These are phyloP conservation scores for Calonectria pseudoreteaudii DNA, from an alignment of 2,329 filamentous ascomycete genomes.

Conservation along the genomic window DNA sequence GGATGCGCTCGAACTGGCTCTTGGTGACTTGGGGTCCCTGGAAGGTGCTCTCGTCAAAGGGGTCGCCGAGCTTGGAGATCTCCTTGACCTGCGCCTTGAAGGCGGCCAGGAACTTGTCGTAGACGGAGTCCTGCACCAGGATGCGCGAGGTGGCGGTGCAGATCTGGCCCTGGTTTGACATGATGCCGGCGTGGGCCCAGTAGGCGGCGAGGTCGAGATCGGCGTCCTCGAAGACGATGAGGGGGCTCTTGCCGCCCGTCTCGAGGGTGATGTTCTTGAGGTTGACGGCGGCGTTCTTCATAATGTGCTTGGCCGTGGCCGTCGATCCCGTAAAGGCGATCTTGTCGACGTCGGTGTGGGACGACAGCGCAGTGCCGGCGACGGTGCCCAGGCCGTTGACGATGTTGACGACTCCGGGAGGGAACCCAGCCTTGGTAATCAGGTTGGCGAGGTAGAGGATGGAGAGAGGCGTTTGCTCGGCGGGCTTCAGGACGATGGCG, in stretches of 20 bases:
- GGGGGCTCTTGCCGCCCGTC: slow-evolving; percentile 74
- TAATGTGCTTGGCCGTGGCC: slow-evolving; percentile 76
- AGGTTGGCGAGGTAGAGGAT: slow-evolving; percentile 56
- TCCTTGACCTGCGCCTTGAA: slow-evolving; percentile 71
- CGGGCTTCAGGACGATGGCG: slow-evolving; percentile 69
- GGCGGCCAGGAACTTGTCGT: slow-evolving; percentile 71
- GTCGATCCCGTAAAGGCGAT: slow-evolving; percentile 84
- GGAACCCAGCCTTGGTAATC: slow-evolving; percentile 79
- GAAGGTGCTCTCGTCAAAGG: slow-evolving; percentile 76
- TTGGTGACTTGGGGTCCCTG: slow-evolving; percentile 82
- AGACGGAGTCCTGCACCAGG: slow-evolving; percentile 70
- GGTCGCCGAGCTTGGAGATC: slow-evolving; percentile 75
- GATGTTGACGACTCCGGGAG: slow-evolving; percentile 81
- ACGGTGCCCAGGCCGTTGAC: slow-evolving; percentile 77
- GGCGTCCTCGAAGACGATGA: slow-evolving; percentile 73
- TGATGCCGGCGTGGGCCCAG: slow-evolving; percentile 61
- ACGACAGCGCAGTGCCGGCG: slow-evolving; percentile 75
- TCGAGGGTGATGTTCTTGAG: slow-evolving; percentile 76
- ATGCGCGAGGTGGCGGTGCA: slow-evolving; percentile 76
- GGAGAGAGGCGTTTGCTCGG: not conserved
- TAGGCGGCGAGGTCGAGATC: slow-evolving; percentile 77
- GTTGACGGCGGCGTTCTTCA: slow-evolving; percentile 77
- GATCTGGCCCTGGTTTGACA: slow-evolving; percentile 73
- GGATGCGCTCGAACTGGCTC: slow-evolving; percentile 76
- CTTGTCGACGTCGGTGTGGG: slow-evolving; percentile 79